phyloP scores from a whole-genome alignment of 2,329 filamentous ascomycete genomes.

The Biscogniauxia sp. region DNA sequence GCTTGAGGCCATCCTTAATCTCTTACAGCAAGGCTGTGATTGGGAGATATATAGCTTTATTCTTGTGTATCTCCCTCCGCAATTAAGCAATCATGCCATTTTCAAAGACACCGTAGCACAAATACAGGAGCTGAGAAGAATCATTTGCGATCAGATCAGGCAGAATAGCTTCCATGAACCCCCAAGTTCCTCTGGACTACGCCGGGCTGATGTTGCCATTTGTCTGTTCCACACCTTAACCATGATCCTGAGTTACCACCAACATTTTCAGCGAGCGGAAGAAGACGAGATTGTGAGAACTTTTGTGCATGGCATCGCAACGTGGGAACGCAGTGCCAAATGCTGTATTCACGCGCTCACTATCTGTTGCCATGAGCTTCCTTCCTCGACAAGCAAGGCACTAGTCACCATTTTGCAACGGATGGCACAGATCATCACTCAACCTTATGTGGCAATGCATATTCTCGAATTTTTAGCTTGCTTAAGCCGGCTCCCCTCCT shows the following conservation, averaged over 20 bases:
- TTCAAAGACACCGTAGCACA: slow-evolving; percentile 73
- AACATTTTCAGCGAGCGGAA: slow-evolving; percentile 77
- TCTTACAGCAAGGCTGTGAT: slow-evolving; percentile 72
- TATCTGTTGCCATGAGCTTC: slow-evolving; percentile 92
- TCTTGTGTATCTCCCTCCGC: slow-evolving; percentile 79
- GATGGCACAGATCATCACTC: slow-evolving; percentile 95
- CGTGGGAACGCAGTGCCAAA: slow-evolving; percentile 83
- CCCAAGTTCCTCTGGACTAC: slow-evolving; percentile 72
- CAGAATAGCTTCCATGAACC: slow-evolving; percentile 78
- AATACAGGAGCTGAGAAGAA: slow-evolving; percentile 70
- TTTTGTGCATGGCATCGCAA: slow-evolving; percentile 81
- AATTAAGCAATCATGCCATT: slow-evolving; percentile 85
- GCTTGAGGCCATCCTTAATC: slow-evolving; percentile 72
- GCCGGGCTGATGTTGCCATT: slow-evolving; percentile 83
- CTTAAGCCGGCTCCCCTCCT: slow-evolving; percentile 76
- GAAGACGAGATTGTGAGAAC: slow-evolving; percentile 86
- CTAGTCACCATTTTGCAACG: slow-evolving; percentile 84
- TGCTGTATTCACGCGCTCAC: slow-evolving; percentile 93
- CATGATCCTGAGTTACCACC: slow-evolving; percentile 87
- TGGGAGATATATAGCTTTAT: slow-evolving; percentile 95
- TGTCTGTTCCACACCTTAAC: slow-evolving; percentile 85
- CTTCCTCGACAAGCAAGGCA: slow-evolving; percentile 80
- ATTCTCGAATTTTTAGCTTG: slow-evolving; percentile 94
- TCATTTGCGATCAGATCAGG: slow-evolving; percentile 81
- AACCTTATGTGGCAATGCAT: slow-evolving; percentile 86